Evolutionary conservation across 495 filamentous ascomycete genomes (phyloP).

Genomic region (Hypoxylon cercidicola): DNA sequence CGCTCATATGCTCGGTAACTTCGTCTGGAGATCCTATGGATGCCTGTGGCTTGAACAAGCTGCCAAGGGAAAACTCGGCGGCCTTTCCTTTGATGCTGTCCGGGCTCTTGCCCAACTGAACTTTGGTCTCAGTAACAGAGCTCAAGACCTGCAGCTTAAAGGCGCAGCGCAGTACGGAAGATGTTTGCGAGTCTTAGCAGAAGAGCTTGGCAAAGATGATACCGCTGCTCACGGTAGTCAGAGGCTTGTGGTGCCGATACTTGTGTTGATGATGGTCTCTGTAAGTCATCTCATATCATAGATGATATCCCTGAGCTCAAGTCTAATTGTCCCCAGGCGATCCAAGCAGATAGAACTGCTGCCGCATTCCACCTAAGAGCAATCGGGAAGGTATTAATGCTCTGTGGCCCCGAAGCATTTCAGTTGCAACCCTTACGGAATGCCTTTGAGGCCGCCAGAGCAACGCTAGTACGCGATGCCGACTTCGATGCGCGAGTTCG

Average conservation of each 20-base stretch:
- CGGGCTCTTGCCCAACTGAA: constrained; percentile 36
- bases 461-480: constrained; percentile 25
- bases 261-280: constrained; percentile 41
- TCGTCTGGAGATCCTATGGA: constrained; percentile 38
- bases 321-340: constrained; percentile 23
- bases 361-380: constrained; percentile 36
- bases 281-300: constrained; percentile 8
- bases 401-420: constrained; percentile 37
- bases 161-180: constrained; percentile 32
- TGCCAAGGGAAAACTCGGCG: constrained; percentile 34
- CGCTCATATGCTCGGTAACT: constrained; percentile 36
- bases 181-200: constrained; percentile 34
- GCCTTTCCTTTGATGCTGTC: constrained; percentile 31
- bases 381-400: constrained; percentile 29
- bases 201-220: constrained; percentile 26
- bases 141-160: constrained; percentile 27
- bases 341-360: constrained; percentile 33
- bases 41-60: constrained; percentile 35
- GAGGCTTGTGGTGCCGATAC: constrained; percentile 37
- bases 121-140: constrained; percentile 32
- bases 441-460: constrained; percentile 39
- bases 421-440: constrained; percentile 37
- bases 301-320: background rate
- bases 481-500: background rate
- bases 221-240: constrained; percentile 14